Evolutionary conservation across 306 rosid genomes (phyloP), one percentile per base, ranked within the genome.

Genomic region (Pterocarpus macrocarpus): DNA sequence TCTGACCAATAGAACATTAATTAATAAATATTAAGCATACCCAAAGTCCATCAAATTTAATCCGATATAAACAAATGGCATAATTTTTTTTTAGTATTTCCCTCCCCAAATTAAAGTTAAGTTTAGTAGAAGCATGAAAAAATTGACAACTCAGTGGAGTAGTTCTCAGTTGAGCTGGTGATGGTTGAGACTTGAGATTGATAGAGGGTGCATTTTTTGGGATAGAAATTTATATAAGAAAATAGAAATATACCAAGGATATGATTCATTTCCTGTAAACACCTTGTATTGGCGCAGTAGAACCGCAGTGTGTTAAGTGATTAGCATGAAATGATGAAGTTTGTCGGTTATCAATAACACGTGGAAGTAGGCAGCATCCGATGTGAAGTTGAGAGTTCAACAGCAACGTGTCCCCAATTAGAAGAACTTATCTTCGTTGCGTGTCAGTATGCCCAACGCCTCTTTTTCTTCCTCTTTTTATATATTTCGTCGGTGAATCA

Each of bases 401-500:
- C 17, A 1, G 82, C 89, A 85, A 87, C 91, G 86, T 85, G 93
- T 78, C 81, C 34, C 30, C 39, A 15, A 66, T 43, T 12, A 5
- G n/a, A 75, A 17, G 22, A 10, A 6, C 69, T 69, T 28, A 53
- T 5, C 22, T 50, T 88, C 55, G 83, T 85, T 70, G 87, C 89
- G 89, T 91, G 89, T 79, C 82, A 72, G 78, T 57, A 61, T 41
- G 36, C 55, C 34, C 6, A 49, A 80, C 87, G 71, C 74, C 62
- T 36, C 62, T 14, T 47, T 55, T 5, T 5, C 47, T 43, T 43
- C 47, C 8, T 10, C 47, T 50, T 50, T 13, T 50, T 50, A 2
- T 75, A 44, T 28, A 16, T 71, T 76, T 83, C 88, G 89, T 92
- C 81, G 88, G 80, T 71, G 83, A 83, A 77, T 62, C 81, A 64